phyloP scores from a whole-genome alignment of 228 moss, liverwort and hornwort genomes.

The Sphagnum fallax region DNA sequence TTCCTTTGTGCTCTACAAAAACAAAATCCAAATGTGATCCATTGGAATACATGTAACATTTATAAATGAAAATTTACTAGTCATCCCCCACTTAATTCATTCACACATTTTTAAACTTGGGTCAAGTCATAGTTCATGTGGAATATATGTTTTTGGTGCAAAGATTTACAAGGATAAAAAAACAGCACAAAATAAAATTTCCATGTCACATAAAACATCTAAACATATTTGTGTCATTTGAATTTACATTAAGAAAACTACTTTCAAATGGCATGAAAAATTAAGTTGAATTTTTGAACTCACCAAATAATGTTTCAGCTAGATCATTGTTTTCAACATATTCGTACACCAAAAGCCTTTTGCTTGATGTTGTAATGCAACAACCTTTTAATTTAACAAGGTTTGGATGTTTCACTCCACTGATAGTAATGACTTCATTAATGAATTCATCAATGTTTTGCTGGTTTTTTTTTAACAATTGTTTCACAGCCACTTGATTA shows the following conservation, averaged over 20 bases:
- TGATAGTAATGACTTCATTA: conserved; percentile 26
- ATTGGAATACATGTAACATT: not conserved
- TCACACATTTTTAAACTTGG: not conserved
- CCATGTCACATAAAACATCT: not conserved
- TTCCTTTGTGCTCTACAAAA: conserved; percentile 2
- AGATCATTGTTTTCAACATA: conserved; percentile 21
- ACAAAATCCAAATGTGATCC: not conserved
- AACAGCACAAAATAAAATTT: not conserved
- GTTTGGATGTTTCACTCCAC: conserved; percentile 30
- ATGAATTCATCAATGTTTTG: conserved; percentile 24
- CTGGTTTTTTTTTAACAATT: conserved; percentile 11
- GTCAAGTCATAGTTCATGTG: not conserved
- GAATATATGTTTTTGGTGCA: not conserved
- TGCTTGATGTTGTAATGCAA: conserved; percentile 13
- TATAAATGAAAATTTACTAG: not conserved
- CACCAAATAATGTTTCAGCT: conserved; percentile 23
- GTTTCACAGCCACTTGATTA: conserved; percentile 24
- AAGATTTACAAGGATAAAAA: not conserved
- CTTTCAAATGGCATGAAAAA: not conserved
- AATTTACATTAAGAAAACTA: not conserved
- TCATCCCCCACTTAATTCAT: not conserved
- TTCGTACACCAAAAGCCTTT: conserved; percentile 28
- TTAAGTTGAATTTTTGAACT: not conserved
- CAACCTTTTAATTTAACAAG: conserved; percentile 40
- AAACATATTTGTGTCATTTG: not conserved